Evolutionary conservation across 1,284 basidiomycete genomes (phyloP).

Genomic region (Somion occarium): DNA sequence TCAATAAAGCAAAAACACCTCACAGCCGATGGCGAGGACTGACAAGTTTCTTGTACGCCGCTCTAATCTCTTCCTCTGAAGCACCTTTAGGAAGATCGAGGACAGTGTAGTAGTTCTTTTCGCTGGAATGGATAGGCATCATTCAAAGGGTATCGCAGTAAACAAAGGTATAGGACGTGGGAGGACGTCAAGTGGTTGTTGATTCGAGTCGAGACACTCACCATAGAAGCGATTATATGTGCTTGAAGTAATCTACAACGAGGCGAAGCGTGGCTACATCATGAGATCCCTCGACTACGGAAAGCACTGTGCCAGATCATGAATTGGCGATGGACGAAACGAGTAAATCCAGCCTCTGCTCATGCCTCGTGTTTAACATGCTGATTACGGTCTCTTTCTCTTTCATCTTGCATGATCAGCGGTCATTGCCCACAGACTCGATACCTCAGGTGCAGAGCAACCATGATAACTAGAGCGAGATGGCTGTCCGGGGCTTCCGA

Average conservation of each 20-base stretch:
- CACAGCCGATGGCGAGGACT: too few relatives aligned
- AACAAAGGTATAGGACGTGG: background rate
- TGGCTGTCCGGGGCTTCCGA: background rate
- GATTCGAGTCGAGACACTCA: conserved; percentile 11
- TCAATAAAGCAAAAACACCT: conserved; percentile 11
- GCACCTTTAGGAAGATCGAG: conserved; percentile 28
- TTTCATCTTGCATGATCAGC: conserved; percentile 1
- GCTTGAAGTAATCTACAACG: conserved; percentile 22
- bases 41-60: conserved; percentile 79
- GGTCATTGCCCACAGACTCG: background rate
- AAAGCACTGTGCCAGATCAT: conserved; percentile 16
- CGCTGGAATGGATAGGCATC: conserved; percentile 20
- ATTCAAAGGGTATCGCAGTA: conserved; percentile 3
- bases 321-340: conserved; percentile 15
- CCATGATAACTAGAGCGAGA: background rate
- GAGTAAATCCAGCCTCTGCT: conserved; percentile 17
- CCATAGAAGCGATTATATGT: conserved; percentile 20
- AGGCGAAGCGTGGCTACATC: conserved; percentile 16
- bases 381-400: conserved; percentile 8
- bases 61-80: conserved; percentile 75
- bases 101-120: conserved; percentile 22
- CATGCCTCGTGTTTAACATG: conserved; percentile 22
- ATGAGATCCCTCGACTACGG: conserved; percentile 17
- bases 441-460: background rate
- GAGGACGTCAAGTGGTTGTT: conserved; percentile 8